phyloP scores from a whole-genome alignment of 179 eudicot genomes.

The Amaranthus tricolor region DNA sequence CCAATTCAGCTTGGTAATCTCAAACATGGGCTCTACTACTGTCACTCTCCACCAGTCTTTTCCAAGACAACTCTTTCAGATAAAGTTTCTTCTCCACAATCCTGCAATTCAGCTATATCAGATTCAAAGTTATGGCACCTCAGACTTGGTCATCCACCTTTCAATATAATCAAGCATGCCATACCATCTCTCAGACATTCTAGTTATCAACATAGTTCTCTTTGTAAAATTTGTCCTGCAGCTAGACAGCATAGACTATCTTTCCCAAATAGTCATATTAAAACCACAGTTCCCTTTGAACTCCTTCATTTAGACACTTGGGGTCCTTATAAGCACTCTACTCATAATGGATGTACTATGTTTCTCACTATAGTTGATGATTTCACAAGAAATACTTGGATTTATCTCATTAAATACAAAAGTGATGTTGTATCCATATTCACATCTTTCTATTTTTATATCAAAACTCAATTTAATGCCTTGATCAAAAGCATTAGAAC shows the following conservation, averaged over 20 bases:
- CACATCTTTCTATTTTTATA: not conserved
- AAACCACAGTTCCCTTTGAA: not conserved
- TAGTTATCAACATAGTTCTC: not conserved
- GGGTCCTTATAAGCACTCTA: not conserved
- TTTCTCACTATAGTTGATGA: constrained; percentile 2
- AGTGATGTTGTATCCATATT: not conserved
- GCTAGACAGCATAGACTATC: not conserved
- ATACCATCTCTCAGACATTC: not conserved
- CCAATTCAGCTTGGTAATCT: not conserved
- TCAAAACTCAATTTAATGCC: not conserved
- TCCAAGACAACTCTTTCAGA: not conserved
- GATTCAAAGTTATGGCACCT: not conserved
- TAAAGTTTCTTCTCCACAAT: not conserved
- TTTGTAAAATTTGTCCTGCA: too few species aligned
- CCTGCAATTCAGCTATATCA: not conserved
- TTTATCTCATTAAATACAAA: not conserved
- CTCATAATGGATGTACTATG: not conserved
- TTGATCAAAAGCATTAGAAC: not conserved
- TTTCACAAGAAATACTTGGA: not conserved
- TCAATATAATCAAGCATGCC: not conserved
- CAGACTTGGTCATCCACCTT: not conserved
- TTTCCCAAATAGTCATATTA: not conserved
- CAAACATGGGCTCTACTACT: not conserved
- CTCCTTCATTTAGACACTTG: not conserved
- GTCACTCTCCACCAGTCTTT: not conserved